phyloP scores from a whole-genome alignment of 2,329 filamentous ascomycete species.

The Cytospora piceicola region DNA sequence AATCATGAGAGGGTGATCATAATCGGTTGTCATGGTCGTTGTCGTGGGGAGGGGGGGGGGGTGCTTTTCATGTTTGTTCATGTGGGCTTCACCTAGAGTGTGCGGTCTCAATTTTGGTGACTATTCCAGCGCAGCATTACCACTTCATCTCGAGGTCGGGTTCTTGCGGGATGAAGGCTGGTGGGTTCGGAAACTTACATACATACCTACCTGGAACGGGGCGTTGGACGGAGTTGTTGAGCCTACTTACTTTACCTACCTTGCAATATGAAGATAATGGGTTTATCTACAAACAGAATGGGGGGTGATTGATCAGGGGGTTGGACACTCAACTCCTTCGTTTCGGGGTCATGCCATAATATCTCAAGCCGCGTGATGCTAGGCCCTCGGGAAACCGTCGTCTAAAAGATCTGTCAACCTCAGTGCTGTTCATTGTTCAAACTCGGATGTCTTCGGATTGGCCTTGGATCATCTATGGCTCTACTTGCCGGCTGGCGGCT shows the following conservation, averaged over 20 bases:
- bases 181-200: not conserved
- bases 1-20: slow-evolving; percentile 1
- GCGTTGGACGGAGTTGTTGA: not conserved
- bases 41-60: not conserved
- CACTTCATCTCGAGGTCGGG: not conserved
- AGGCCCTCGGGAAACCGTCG: not conserved
- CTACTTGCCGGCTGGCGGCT: too few species aligned
- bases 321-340: not conserved
- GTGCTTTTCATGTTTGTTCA: not conserved
- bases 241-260: not conserved
- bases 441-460: too few species aligned
- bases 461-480: too few species aligned
- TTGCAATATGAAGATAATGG: not conserved
- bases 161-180: not conserved
- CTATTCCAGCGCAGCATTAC: not conserved
- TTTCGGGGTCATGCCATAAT: not conserved
- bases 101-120: not conserved
- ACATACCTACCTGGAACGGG: not conserved
- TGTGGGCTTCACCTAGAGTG: not conserved
- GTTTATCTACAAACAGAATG: not conserved
- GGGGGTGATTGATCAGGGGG: not conserved
- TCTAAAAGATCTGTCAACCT: not conserved
- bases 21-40: not conserved
- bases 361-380: not conserved
- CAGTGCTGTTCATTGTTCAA: too few species aligned